Evolutionary conservation across 768 basidiomycete genomes (phyloP).

Genomic region (Ramaria sp.): DNA sequence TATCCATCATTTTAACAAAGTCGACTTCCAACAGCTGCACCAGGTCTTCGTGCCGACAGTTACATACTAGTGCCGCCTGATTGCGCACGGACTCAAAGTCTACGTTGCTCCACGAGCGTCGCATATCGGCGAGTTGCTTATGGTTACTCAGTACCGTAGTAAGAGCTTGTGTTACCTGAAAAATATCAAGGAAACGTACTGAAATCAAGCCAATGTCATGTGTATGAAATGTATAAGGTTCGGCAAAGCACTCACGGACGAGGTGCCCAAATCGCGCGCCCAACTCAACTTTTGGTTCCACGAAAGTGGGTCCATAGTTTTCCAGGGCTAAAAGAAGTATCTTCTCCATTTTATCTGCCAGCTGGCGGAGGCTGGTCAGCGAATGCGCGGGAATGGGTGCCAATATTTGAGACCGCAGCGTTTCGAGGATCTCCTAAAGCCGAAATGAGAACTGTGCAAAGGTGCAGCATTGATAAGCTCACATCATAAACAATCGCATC

Average conservation of each 20-base stretch:
- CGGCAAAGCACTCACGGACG: conserved; percentile 49
- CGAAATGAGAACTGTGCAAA: conserved; percentile 10
- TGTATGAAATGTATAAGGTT: neutral
- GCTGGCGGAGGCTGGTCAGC: conserved; percentile 60
- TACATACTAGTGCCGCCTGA: conserved; percentile 87
- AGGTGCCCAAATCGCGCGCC: conserved; percentile 87
- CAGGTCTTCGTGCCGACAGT: conserved; percentile 84
- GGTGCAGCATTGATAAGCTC: conserved; percentile 23
- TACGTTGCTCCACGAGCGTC: conserved; percentile 77
- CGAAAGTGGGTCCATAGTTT: conserved; percentile 78
- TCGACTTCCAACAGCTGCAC: conserved; percentile 79
- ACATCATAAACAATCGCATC: conserved; percentile 90
- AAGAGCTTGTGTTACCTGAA: conserved; percentile 83
- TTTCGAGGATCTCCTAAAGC: conserved; percentile 74
- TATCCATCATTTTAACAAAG: conserved; percentile 68
- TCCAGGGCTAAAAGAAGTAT: conserved; percentile 73
- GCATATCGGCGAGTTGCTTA: conserved; percentile 80
- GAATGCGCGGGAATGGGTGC: conserved; percentile 61
- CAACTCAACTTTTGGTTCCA: conserved; percentile 84
- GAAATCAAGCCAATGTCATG: conserved; percentile 11
- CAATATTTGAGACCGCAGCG: conserved; percentile 75
- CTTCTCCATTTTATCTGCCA: conserved; percentile 89
- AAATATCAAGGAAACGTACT: conserved; percentile 90
- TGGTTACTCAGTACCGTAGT: conserved; percentile 82
- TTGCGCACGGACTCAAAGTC: conserved; percentile 89